Base-by-base conservation (phyloP, 1,139 yeast species). In the Casaregolazyma suthepensis region DNA sequence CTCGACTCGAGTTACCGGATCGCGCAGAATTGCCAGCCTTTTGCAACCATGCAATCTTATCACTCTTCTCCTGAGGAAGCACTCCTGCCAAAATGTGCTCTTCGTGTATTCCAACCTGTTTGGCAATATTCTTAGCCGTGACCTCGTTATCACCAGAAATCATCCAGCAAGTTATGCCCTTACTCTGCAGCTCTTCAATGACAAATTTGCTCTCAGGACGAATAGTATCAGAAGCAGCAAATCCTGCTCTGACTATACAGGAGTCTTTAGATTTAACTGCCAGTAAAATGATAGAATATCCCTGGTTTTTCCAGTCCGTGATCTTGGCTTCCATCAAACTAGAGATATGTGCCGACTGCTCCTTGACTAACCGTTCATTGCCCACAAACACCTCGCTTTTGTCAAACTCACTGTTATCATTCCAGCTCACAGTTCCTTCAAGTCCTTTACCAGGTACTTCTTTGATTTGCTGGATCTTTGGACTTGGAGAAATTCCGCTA, bases 61-160 rank as follows among this genome's bases (percentile, higher is more conserved):
- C 77, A 22, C 87, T 85, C 66, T 87, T 87, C 55, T 83, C 87
- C 52, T 81, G 80, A 0, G 94, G 94, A 43, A 86, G 70, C 5
- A 87, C 93, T 49, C 82, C 88, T 22, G 90, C 84, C 46, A 85
- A 74, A n/a, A 87, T 83, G 53, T 80, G 74, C 2, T 72, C 73
- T 2, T 65, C 61, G 0, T 70, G 63, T 23, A 87, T 83, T 0
- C 87, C 87, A 35, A 87, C 73, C 60, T 83, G 85, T 6, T 65
- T 62, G 0, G 87, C 94, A 35, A 87, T 82, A 0, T 88, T 83
- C 44, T 74, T 72, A 0, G 94, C 94, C 0, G 94, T 85, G 15
- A 75, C 64, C 47, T 66, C 73, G 62, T 85, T 85, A 63, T 87
- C 95, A 18, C 94, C 94, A 2, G 80, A 72, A 44, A 78, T 79